Conservation (phyloP, 1,284 basidiomycete genomes). For the Afroboletus lepidellus region DNA sequence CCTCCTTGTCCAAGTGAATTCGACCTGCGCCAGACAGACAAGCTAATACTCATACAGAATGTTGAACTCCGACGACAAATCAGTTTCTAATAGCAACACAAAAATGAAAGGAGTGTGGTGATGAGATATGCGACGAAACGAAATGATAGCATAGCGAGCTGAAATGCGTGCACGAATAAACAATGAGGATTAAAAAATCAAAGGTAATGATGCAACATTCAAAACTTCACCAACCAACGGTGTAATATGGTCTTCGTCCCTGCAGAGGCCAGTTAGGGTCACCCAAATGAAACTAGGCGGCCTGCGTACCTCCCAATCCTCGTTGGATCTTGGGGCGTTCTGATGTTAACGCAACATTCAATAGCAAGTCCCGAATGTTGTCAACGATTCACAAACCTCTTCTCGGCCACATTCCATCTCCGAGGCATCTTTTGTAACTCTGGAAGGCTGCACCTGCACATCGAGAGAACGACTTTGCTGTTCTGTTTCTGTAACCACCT, state of each 20-base stretch:
- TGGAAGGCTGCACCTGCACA: constrained; percentile 7
- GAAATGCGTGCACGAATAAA: not conserved
- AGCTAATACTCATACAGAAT: constrained; percentile 15
- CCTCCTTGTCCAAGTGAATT: constrained; percentile 2
- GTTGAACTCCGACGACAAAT: not conserved
- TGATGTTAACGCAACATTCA: constrained; percentile 7
- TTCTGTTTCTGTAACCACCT: constrained; percentile 1
- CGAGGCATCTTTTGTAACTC: not conserved
- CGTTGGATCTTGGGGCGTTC: not conserved
- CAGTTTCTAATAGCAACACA: not conserved
- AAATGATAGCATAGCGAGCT: constrained; percentile 2
- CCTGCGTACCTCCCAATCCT: constrained; percentile 10
- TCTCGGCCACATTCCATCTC: not conserved
- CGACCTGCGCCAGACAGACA: not conserved
- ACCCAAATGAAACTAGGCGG: not conserved
- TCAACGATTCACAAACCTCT: constrained; percentile 12
- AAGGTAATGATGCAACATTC: not conserved
- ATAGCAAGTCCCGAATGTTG: not conserved
- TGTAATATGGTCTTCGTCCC: constrained; percentile 4
- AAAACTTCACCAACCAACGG: constrained; percentile 10
- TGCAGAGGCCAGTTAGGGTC: not conserved
- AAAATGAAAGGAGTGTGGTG: not conserved
- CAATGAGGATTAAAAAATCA: not conserved
- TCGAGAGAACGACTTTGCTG: not conserved
- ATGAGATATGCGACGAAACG: constrained; percentile 5